Evolutionary conservation across 495 filamentous ascomycete species (phyloP).

Genomic region (Evansstolkia leycettana): DNA sequence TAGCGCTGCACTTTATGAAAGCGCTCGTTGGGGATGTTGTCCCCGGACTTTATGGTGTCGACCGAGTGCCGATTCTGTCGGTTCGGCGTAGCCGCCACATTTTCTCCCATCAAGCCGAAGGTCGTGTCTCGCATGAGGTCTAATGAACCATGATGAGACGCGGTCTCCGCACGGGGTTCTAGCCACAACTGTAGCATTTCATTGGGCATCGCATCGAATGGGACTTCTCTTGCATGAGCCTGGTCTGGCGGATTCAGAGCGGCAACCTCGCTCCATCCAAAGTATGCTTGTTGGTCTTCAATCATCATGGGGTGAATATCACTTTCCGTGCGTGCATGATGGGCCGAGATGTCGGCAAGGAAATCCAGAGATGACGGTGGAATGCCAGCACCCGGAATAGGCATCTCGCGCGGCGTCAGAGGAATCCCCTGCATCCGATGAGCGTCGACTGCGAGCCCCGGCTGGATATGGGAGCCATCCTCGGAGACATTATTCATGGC

Average conservation of each 20-base stretch:
- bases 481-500: slow-evolving; percentile 2
- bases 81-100: slow-evolving; percentile 11
- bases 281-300: slow-evolving; percentile 21
- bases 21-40: slow-evolving; percentile 32
- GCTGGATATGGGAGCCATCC: slow-evolving; percentile 12
- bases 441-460: background rate
- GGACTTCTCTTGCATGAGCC: slow-evolving; percentile 9
- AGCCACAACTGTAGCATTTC: slow-evolving; percentile 31
- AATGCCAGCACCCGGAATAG: slow-evolving; percentile 12
- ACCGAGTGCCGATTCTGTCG: slow-evolving; percentile 13
- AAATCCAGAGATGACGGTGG: slow-evolving; percentile 25
- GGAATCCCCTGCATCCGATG: slow-evolving; percentile 5
- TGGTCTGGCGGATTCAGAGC: slow-evolving; percentile 10
- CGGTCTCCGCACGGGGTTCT: slow-evolving; percentile 24
- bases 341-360: slow-evolving; percentile 26
- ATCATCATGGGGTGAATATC: slow-evolving; percentile 23
- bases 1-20: slow-evolving; percentile 37
- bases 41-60: slow-evolving; percentile 21
- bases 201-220: slow-evolving; percentile 19
- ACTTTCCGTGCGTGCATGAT: slow-evolving; percentile 22
- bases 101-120: slow-evolving; percentile 20
- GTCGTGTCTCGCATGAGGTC: slow-evolving; percentile 21
- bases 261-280: slow-evolving; percentile 24
- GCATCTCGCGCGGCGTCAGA: slow-evolving; percentile 12
- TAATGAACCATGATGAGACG: slow-evolving; percentile 23